A percentile compares a stretch with the other conserved stretches of the same genome.
Evolutionary conservation across 1,284 basidiomycete species (phyloP).

Genomic region (Tilletia indica): DNA sequence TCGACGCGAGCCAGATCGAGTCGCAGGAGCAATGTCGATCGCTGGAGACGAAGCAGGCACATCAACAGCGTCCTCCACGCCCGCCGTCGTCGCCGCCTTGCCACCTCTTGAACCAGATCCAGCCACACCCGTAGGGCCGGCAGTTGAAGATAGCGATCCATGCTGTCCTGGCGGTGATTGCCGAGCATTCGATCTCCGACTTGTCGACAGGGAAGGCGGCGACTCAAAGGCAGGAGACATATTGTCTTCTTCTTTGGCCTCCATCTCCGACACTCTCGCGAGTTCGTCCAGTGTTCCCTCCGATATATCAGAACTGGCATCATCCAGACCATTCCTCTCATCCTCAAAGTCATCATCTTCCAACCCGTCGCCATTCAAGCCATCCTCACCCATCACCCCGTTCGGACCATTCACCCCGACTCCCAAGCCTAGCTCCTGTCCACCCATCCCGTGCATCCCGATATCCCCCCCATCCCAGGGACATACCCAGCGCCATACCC

Average conservation of each 20-base stretch:
- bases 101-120: not conserved
- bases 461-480: not conserved
- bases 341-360: constrained; percentile 27
- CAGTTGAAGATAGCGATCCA: too few relatives aligned
- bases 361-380: not conserved
- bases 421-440: not conserved
- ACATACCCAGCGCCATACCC: not conserved
- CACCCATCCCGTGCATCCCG: not conserved
- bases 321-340: constrained; percentile 26
- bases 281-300: constrained; percentile 43
- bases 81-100: not conserved
- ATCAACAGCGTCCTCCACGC: not conserved
- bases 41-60: constrained; percentile 8
- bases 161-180: too few relatives aligned
- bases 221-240: not conserved
- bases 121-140: too few relatives aligned
- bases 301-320: not conserved
- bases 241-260: constrained; percentile 23
- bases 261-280: constrained; percentile 33
- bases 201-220: too few relatives aligned
- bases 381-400: not conserved
- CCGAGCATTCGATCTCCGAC: too few relatives aligned
- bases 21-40: constrained; percentile 12
- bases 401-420: not conserved
- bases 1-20: not conserved